Evolutionary conservation across 345 rosid species (phyloP).

Genomic region (Lenwebbia sp.): DNA sequence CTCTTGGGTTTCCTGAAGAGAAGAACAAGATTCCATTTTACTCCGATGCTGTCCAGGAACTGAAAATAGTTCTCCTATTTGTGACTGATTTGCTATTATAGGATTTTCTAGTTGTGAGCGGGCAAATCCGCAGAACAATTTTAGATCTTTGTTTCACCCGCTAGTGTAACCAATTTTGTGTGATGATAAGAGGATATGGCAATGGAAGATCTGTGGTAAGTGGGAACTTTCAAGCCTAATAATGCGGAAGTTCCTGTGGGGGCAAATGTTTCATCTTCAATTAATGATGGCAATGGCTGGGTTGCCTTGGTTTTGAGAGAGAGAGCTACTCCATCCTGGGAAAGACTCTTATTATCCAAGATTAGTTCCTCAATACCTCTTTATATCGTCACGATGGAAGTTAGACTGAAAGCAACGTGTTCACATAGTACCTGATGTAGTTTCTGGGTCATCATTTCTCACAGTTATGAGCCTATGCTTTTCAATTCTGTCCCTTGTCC

Average conservation of each 20-base stretch:
- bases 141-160: not conserved
- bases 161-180: not conserved
- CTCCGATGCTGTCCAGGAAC: not conserved
- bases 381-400: not conserved
- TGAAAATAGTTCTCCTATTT: not conserved
- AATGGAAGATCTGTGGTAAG: not conserved
- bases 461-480: not conserved
- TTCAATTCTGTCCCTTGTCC: not conserved
- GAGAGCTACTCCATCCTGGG: not conserved
- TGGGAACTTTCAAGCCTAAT: not conserved
- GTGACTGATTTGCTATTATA: not conserved
- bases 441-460: not conserved
- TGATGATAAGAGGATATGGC: not conserved
- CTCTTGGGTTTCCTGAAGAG: not conserved
- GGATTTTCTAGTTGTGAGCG: not conserved
- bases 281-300: not conserved
- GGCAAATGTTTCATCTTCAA: not conserved
- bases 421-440: not conserved
- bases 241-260: not conserved
- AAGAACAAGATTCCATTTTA: not conserved
- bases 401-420: not conserved
- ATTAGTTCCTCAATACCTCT: not conserved
- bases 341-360: not conserved
- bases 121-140: not conserved
- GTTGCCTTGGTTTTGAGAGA: not conserved